Evolutionary conservation across 257 asterid species (phyloP).

Genomic region (Solanum chiquidenum): DNA sequence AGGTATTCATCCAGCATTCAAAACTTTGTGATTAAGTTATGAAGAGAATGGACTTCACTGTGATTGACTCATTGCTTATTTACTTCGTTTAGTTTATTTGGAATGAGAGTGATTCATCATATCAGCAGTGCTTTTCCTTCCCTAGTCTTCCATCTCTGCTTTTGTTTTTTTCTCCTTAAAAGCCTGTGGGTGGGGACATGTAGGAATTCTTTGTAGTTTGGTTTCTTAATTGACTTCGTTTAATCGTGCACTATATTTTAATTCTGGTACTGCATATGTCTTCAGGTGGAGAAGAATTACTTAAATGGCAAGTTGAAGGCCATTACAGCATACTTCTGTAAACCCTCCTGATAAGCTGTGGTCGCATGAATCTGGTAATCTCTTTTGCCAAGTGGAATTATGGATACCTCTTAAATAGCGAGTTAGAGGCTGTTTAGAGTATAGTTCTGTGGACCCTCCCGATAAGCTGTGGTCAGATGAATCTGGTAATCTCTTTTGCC

Average conservation of each 20-base stretch:
- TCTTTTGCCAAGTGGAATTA: neutral
- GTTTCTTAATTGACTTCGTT: neutral
- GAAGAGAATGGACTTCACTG: neutral
- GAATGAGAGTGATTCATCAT: neutral
- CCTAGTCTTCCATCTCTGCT: neutral
- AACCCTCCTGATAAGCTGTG: neutral
- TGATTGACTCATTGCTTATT: neutral
- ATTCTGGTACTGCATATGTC: neutral
- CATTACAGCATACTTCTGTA: conserved; percentile 40
- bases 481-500: neutral
- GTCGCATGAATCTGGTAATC: neutral
- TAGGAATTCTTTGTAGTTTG: neutral
- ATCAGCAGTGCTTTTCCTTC: neutral
- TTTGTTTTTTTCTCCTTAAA: neutral
- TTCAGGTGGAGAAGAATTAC: conserved; percentile 81
- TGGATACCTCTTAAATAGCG: too few species aligned
- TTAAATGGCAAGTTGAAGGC: conserved; percentile 75
- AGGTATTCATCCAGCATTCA: conserved; percentile 31
- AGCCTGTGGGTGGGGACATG: neutral
- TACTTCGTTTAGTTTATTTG: neutral
- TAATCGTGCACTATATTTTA: neutral
- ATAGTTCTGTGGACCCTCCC: conserved; percentile 38
- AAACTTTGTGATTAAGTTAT: neutral
- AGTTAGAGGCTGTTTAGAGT: conserved; percentile 53
- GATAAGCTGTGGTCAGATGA: neutral